These are phyloP conservation scores for Plectranthus barbatus DNA, from an alignment of 257 asterid species.

Conservation along the genomic window DNA sequence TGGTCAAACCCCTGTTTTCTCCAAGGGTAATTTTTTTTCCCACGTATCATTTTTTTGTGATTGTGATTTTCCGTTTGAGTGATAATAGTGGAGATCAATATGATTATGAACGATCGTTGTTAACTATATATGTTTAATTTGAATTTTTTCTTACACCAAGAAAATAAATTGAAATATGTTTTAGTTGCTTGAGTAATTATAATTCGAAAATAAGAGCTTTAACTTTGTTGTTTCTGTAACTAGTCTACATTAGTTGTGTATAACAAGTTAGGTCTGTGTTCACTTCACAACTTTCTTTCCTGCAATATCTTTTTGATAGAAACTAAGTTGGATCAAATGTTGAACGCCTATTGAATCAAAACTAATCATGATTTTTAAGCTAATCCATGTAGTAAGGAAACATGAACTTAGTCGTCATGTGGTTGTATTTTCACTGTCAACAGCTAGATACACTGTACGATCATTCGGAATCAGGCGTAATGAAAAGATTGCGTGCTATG, in stretches of 20 bases:
- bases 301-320: background rate
- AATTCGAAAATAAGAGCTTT: background rate
- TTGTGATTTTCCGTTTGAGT: background rate
- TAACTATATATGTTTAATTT: background rate
- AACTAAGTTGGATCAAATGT: background rate
- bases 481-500: constrained; percentile 48
- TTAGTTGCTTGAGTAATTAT: background rate
- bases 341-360: background rate
- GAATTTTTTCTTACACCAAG: no score
- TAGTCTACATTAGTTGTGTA: background rate
- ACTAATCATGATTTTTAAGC: background rate
- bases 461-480: constrained; percentile 48
- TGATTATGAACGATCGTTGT: background rate
- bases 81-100: background rate
- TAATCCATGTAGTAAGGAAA: background rate
- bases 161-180: background rate
- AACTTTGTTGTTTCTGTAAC: background rate
- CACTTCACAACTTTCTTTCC: background rate
- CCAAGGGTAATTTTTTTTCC: constrained; percentile 23
- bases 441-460: constrained; percentile 49
- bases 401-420: background rate
- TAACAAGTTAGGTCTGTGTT: background rate
- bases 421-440: background rate
- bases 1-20: no score
- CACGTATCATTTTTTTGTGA: background rate